A percentile compares a stretch with the other conserved stretches of the same genome.
These are phyloP conservation scores for Backusella australiensis DNA, from an alignment of 192 early-diverging fungal genomes.

Conservation along the genomic window DNA sequence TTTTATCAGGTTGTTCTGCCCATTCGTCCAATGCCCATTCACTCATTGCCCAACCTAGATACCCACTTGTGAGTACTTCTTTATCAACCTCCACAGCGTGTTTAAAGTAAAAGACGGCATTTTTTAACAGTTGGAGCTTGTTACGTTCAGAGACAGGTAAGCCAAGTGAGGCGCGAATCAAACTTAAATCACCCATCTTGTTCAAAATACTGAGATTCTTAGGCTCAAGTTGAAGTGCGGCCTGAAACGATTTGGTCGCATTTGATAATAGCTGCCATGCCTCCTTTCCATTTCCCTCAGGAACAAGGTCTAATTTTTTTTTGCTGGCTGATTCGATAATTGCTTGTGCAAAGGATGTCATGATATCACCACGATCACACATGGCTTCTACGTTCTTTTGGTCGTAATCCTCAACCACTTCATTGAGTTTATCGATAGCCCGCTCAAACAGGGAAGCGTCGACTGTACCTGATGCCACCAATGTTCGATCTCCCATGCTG, in stretches of 20 bases:
- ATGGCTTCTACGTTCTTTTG: slow-evolving; percentile 49
- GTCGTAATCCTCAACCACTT: slow-evolving; percentile 35
- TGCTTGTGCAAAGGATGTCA: slow-evolving; percentile 46
- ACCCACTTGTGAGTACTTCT: slow-evolving; percentile 35
- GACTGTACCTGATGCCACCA: slow-evolving; percentile 38
- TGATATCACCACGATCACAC: slow-evolving; percentile 55
- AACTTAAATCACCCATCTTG: slow-evolving; percentile 51
- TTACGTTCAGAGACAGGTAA: slow-evolving; percentile 42
- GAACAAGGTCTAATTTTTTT: not conserved
- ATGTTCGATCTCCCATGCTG: slow-evolving; percentile 46
- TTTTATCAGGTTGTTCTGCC: slow-evolving; percentile 44
- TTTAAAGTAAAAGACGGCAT: slow-evolving; percentile 51
- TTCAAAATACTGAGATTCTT: slow-evolving; percentile 50
- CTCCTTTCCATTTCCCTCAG: slow-evolving; percentile 21
- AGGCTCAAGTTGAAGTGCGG: slow-evolving; percentile 44
- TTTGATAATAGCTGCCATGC: slow-evolving; percentile 45
- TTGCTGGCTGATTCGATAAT: slow-evolving; percentile 15
- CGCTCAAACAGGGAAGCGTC: slow-evolving; percentile 30
- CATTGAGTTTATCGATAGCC: slow-evolving; percentile 41
- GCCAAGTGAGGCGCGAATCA: slow-evolving; percentile 37
- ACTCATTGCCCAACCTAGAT: slow-evolving; percentile 43
- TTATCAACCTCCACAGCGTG: slow-evolving; percentile 44
- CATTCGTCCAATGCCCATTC: slow-evolving; percentile 52
- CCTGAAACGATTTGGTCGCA: slow-evolving; percentile 42
- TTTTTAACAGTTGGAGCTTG: slow-evolving; percentile 44